Percentiles rank a stretch among this genome's conserved stretches.
phyloP scores from a whole-genome alignment of 169 alveolate genomes.

The Plasmodium vivax region DNA sequence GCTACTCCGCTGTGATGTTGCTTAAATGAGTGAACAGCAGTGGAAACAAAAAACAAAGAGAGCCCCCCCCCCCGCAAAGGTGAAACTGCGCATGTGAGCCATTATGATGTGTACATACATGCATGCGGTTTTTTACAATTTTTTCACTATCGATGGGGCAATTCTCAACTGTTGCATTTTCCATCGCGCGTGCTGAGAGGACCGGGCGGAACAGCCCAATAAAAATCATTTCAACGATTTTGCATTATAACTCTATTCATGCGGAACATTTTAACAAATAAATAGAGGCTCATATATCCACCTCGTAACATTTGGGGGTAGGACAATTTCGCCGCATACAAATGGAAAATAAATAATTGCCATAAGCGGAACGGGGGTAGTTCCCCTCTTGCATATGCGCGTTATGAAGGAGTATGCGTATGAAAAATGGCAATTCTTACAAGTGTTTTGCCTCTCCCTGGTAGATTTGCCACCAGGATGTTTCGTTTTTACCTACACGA shows the following conservation, averaged over 20 bases:
- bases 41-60: neutral
- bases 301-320: neutral
- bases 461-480: neutral
- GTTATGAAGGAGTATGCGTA: neutral
- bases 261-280: neutral
- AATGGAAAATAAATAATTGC: neutral
- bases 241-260: neutral
- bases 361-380: neutral
- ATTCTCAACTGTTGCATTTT: neutral
- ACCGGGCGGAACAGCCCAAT: neutral
- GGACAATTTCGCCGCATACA: neutral
- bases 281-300: neutral
- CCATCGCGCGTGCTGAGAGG: neutral
- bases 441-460: neutral
- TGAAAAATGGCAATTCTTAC: neutral
- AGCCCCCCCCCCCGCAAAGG: neutral
- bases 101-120: neutral
- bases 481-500: neutral
- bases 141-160: neutral
- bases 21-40: neutral
- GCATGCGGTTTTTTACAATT: neutral
- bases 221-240: neutral
- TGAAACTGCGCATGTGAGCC: neutral
- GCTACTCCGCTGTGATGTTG: neutral
- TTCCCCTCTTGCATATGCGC: neutral